These are phyloP conservation scores for Lumnitzera littorea DNA, from an alignment of 345 rosid species.

Conservation along the genomic window DNA sequence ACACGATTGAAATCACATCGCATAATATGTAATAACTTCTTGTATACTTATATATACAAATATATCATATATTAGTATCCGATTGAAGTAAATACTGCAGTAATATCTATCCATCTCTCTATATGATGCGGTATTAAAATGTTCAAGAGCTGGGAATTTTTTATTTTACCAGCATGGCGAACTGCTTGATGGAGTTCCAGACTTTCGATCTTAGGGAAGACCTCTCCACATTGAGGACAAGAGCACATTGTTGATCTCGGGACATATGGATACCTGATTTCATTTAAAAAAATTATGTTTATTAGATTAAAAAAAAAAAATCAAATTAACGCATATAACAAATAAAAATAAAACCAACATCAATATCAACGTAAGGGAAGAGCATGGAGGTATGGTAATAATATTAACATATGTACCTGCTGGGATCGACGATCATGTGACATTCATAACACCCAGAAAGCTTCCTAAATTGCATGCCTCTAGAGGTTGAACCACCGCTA, in stretches of 20 bases:
- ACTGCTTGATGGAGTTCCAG: conserved; percentile 93
- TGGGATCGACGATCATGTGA: conserved; percentile 86
- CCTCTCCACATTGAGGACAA: conserved; percentile 90
- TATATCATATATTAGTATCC: too few species aligned
- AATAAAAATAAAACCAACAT: too few species aligned
- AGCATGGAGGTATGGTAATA: neutral
- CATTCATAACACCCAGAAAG: conserved; percentile 98
- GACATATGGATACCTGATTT: conserved; percentile 48
- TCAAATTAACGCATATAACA: too few species aligned
- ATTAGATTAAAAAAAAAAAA: neutral
- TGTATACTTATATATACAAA: too few species aligned
- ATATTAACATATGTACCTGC: conserved; percentile 41
- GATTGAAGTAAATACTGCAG: too few species aligned
- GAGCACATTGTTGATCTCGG: conserved; percentile 63
- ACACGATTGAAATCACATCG: too few species aligned
- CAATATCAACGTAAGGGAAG: neutral
- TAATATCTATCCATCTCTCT: too few species aligned
- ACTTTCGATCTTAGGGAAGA: conserved; percentile 87
- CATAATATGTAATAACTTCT: too few species aligned
- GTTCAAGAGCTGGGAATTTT: too few species aligned
- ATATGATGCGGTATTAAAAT: too few species aligned
- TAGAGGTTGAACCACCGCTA: conserved; percentile 36
- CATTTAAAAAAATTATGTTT: neutral
- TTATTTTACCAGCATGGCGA: conserved; percentile 81
- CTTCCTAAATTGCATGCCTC: conserved; percentile 89